phyloP scores from a whole-genome alignment of 2,329 filamentous ascomycete species.

The Arthrobotrys megalospora region DNA sequence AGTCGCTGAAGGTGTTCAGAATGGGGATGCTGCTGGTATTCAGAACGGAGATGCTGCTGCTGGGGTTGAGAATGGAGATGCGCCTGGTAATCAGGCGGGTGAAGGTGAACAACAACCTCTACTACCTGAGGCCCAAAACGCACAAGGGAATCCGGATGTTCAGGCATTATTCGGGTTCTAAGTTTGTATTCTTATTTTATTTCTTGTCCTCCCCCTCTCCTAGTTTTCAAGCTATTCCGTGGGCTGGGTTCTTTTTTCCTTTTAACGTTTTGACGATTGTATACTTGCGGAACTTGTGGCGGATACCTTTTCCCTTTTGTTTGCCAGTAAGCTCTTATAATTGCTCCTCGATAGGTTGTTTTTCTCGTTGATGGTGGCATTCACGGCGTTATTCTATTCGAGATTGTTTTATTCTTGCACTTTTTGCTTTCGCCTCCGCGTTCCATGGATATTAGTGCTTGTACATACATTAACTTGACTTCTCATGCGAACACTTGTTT shows the following conservation, averaged over 20 bases:
- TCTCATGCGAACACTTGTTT: too few relatives aligned
- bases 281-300: too few relatives aligned
- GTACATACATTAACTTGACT: neutral
- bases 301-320: too few relatives aligned
- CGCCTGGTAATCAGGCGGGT: neutral
- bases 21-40: neutral
- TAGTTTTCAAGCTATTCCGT: neutral
- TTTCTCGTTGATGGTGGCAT: conserved; percentile 8
- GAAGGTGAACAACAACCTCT: conserved; percentile 5
- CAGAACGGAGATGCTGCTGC: too few relatives aligned
- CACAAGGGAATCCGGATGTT: neutral
- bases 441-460: conserved; percentile 1
- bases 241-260: neutral
- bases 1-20: conserved; percentile 7
- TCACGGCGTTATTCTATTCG: conserved; percentile 23
- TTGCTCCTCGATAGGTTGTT: neutral
- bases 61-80: neutral
- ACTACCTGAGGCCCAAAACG: neutral
- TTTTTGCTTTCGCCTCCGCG: neutral
- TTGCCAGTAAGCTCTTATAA: too few relatives aligned
- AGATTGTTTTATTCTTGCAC: too few relatives aligned
- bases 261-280: neutral
- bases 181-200: neutral
- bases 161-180: conserved; percentile 44
- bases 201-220: neutral